A percentile compares a stretch with the other conserved stretches of the same genome.
These are phyloP conservation scores for Talaromyces thailandensis DNA, from an alignment of 495 filamentous ascomycete species.

Conservation along the genomic window DNA sequence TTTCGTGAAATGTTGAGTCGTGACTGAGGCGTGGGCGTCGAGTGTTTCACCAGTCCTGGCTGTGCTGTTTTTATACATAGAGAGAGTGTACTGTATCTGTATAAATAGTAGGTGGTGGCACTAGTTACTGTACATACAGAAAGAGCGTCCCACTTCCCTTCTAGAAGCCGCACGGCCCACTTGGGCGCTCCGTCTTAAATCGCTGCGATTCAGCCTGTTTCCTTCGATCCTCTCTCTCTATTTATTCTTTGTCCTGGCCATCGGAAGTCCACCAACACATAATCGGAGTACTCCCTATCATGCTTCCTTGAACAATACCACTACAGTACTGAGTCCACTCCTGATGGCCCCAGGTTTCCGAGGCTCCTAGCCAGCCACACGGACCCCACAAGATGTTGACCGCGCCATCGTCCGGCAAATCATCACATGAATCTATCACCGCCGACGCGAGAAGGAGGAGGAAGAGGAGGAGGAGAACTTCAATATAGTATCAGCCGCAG, in stretches of 20 bases:
- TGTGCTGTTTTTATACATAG: background rate
- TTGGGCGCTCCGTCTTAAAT: background rate
- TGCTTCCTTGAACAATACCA: background rate
- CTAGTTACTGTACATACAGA: no score
- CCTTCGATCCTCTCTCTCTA: background rate
- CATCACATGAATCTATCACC: background rate
- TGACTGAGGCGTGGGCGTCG: background rate
- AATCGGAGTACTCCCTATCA: background rate
- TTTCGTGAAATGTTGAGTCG: background rate
- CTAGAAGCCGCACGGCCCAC: slow-evolving; percentile 1
- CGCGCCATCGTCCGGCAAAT: background rate
- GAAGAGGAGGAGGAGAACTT: background rate
- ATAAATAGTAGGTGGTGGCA: no score
- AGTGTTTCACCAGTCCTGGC: background rate
- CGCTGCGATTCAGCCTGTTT: background rate
- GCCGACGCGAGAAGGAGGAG: background rate
- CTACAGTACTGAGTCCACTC: background rate
- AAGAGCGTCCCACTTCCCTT: background rate
- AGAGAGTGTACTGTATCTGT: background rate
- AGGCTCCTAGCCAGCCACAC: background rate
- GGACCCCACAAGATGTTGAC: background rate
- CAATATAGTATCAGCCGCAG: background rate
- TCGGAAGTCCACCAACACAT: background rate
- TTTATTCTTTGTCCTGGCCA: background rate
- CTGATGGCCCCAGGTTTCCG: background rate